Evolutionary conservation across 179 eudicot species (phyloP), one percentile per base, ranked within the genome.

Genomic region (Sideroxylon spinosum): DNA sequence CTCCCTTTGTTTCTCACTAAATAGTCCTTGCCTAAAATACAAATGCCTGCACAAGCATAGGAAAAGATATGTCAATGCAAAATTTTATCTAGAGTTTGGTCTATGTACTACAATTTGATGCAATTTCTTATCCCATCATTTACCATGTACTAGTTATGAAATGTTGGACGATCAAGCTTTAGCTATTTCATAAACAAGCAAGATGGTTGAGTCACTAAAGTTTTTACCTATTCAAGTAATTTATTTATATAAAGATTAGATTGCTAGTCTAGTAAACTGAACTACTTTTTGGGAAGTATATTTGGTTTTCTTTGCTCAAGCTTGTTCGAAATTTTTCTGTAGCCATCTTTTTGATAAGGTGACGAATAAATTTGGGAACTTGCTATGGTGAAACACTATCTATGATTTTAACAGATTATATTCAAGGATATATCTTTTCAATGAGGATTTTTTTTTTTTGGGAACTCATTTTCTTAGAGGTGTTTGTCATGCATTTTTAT

Each of bases 181-280:
- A 83, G 97, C 97, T 74, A 81, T 83, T 82, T 81, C 95, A 75
- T 90, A 88, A 83, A 96, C 94, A 73, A 88, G 85, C 87, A 91
- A 91, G 85, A 90, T 96, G 92, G 91, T 94, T 50, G 99, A 96
- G 83, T 84, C 89, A 46, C 82, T 92, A 86, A 96, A 94, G 86
- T 91, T 88, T 80, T 67, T 86, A 57, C 88, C 99, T 57, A 84
- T 91, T 79, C 98, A 91, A 95, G 99, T 91, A 86, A 66, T 76
- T 26, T 25, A 75, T 32, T 10, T 71, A 37, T 20, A 44, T 32
- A 50, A 11, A 59, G 50, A 78, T 74, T 49, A 64, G 12, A 37
- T 37, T 37, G 44, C 44, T 37, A 13, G 32, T 59, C 55, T 69
- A 69, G 50, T 61, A 20, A 48, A 32, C n/a, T 66, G 9, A 14